phyloP scores from a whole-genome alignment of 2,329 filamentous ascomycete genomes.

The Cercospora canescens region DNA sequence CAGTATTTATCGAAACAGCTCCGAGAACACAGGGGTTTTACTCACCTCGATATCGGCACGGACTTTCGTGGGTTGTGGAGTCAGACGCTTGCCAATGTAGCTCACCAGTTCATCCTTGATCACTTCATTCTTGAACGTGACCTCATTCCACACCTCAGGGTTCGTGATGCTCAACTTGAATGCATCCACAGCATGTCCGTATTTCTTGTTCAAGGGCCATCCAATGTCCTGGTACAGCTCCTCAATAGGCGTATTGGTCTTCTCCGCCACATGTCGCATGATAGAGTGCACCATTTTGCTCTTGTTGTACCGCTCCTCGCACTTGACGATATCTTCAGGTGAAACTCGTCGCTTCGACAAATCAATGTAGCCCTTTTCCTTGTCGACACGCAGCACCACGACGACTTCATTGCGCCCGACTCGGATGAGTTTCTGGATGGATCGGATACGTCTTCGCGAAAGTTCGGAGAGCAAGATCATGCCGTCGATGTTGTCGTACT shows the following conservation, averaged over 20 bases:
- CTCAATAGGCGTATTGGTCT: slow-evolving; percentile 93
- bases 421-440: slow-evolving; percentile 98
- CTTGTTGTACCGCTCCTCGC: slow-evolving; percentile 99
- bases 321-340: slow-evolving; percentile 96
- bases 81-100: slow-evolving; percentile 96
- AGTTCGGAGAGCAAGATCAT: slow-evolving; percentile 99
- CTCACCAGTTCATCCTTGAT: slow-evolving; percentile 87
- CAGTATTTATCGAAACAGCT: background rate
- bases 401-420: slow-evolving; percentile 98
- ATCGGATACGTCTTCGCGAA: slow-evolving; percentile 95
- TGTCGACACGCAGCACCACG: slow-evolving; percentile 96
- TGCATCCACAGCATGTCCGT: slow-evolving; percentile 92
- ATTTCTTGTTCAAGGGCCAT: slow-evolving; percentile 98
- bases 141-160: slow-evolving; percentile 92
- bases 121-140: slow-evolving; percentile 80
- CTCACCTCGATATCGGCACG: slow-evolving; percentile 86
- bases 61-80: slow-evolving; percentile 97
- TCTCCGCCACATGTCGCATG: slow-evolving; percentile 98
- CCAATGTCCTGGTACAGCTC: slow-evolving; percentile 89
- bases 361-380: slow-evolving; percentile 99
- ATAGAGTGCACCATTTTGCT: slow-evolving; percentile 99
- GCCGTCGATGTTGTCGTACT: slow-evolving; percentile 99
- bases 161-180: slow-evolving; percentile 99
- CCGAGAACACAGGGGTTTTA: no score
- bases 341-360: slow-evolving; percentile 97